These are phyloP conservation scores for Aspergillus nanangensis DNA, from an alignment of 495 filamentous ascomycete genomes.

Conservation along the genomic window DNA sequence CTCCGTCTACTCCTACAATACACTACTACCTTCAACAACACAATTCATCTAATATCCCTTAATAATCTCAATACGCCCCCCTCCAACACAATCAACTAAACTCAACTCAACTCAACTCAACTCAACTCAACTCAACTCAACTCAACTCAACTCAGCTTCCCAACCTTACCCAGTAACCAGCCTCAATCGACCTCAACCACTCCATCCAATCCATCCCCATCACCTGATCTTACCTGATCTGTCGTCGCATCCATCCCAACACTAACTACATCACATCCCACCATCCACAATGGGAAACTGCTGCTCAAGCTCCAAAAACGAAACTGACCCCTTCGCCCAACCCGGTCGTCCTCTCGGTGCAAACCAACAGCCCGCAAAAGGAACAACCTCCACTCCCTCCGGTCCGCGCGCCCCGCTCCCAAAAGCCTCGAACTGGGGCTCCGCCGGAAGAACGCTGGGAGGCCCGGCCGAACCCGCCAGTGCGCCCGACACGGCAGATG, in stretches of 20 bases:
- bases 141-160: background rate
- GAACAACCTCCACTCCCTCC: slow-evolving; percentile 9
- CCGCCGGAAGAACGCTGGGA: slow-evolving; percentile 55
- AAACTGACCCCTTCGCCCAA: slow-evolving; percentile 49
- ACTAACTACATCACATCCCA: background rate
- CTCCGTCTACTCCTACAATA: no score
- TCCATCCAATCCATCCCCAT: background rate
- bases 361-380: slow-evolving; percentile 29
- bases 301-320: slow-evolving; percentile 61
- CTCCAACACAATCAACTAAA: background rate
- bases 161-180: no score
- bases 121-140: no score
- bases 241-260: background rate
- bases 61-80: no score
- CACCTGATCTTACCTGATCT: background rate
- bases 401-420: slow-evolving; percentile 34
- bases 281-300: slow-evolving; percentile 62
- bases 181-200: background rate
- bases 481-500: slow-evolving; percentile 45
- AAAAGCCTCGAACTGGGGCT: slow-evolving; percentile 37
- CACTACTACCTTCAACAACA: background rate
- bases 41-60: no score
- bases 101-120: no score
- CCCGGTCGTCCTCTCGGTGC: slow-evolving; percentile 59
- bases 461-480: slow-evolving; percentile 20